Conservation (phyloP, 768 basidiomycete genomes). For the Pulveroboletus sp. region DNA sequence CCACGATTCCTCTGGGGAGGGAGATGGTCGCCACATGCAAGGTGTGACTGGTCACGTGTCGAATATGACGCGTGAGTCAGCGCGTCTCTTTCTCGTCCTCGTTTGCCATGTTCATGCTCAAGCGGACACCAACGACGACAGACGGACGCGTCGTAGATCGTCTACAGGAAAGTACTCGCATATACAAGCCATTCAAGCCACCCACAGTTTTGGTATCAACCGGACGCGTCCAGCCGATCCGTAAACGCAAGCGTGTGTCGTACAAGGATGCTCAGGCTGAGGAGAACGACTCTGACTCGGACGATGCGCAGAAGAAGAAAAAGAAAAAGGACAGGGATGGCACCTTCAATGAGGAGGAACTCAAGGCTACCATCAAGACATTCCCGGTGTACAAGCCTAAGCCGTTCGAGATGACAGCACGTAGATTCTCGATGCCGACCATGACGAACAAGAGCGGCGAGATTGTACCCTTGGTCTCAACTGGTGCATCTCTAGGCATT, state of each 20-base stretch:
- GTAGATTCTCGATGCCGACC: constrained; percentile 80
- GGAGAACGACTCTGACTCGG: constrained; percentile 57
- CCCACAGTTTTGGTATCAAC: constrained; percentile 48
- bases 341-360: constrained; percentile 61
- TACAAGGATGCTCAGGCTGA: constrained; percentile 72
- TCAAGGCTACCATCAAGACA: constrained; percentile 58
- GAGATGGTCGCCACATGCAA: constrained; percentile 28
- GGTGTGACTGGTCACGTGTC: constrained; percentile 23
- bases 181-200: constrained; percentile 81
- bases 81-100: constrained; percentile 7
- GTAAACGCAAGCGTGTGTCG: constrained; percentile 86
- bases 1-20: constrained; percentile 30
- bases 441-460: constrained; percentile 74
- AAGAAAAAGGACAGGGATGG: constrained; percentile 66
- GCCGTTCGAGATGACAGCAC: constrained; percentile 59
- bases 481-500: constrained; percentile 80
- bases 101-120: constrained; percentile 52
- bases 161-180: constrained; percentile 66
- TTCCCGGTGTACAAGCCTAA: constrained; percentile 83
- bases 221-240: constrained; percentile 59
- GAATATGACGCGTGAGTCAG: constrained; percentile 6
- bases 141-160: constrained; percentile 69
- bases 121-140: constrained; percentile 61
- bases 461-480: constrained; percentile 49
- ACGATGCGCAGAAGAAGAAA: constrained; percentile 49